Conservation (phyloP, 345 rosid genomes). For the Noccaea bulbosa region DNA sequence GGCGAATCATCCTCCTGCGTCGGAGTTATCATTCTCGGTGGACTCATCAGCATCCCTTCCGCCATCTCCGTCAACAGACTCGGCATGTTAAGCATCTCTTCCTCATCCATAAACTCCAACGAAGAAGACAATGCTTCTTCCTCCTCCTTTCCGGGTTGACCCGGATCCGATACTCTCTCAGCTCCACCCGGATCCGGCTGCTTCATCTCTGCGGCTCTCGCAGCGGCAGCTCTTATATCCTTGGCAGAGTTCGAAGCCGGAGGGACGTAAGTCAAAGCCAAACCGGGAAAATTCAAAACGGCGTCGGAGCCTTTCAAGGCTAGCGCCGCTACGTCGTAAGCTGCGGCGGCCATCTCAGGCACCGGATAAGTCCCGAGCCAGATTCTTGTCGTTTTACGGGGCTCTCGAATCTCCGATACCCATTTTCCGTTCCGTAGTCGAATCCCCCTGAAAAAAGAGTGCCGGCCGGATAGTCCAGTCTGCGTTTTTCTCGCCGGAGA, state of each 20-base stretch:
- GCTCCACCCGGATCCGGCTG: constrained; percentile 33
- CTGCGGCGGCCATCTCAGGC: constrained; percentile 83
- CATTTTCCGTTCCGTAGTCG: constrained; percentile 74
- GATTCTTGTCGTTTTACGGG: constrained; percentile 67
- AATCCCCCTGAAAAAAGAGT: constrained; percentile 57
- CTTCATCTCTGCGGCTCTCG: constrained; percentile 55
- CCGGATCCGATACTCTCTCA: constrained; percentile 29
- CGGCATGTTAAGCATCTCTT: constrained; percentile 63
- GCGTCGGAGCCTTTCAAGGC: constrained; percentile 70
- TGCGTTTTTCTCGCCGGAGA: constrained; percentile 24
- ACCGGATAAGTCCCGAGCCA: constrained; percentile 78
- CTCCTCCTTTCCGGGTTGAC: constrained; percentile 29
- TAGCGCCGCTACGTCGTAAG: constrained; percentile 76
- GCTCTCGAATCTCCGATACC: constrained; percentile 85
- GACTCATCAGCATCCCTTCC: constrained; percentile 72
- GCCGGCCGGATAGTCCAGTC: constrained; percentile 47
- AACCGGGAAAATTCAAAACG: constrained; percentile 59
- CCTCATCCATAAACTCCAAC: constrained; percentile 58
- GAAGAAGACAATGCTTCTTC: constrained; percentile 22
- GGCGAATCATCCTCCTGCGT: constrained; percentile 59
- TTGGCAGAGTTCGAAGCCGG: constrained; percentile 55
- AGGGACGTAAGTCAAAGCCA: constrained; percentile 51
- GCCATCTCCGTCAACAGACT: constrained; percentile 74
- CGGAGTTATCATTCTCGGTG: constrained; percentile 64
- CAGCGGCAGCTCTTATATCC: constrained; percentile 66